A percentile compares a stretch with the other conserved stretches of the same genome.
phyloP scores from a whole-genome alignment of 768 basidiomycete genomes.

The Suillus brevipes region DNA sequence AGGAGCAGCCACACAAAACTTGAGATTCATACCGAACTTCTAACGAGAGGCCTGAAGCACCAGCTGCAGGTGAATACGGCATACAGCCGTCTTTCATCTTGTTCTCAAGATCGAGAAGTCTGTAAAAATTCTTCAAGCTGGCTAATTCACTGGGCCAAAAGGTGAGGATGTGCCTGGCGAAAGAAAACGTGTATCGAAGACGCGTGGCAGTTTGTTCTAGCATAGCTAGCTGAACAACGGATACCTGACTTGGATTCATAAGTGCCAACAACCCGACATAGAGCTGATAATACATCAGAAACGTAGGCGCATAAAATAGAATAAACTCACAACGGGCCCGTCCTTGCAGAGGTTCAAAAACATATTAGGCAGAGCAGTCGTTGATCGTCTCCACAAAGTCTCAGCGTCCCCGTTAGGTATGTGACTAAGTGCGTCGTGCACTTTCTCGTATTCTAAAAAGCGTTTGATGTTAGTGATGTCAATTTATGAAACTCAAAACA shows the following conservation, averaged over 20 bases:
- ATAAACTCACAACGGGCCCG: slow-evolving; percentile 16
- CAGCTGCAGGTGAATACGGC: slow-evolving; percentile 24
- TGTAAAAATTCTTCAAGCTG: slow-evolving; percentile 26
- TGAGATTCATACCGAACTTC: slow-evolving; percentile 19
- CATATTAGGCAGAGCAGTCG: slow-evolving; percentile 10
- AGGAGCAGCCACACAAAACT: background rate
- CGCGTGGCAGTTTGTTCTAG: slow-evolving; percentile 27
- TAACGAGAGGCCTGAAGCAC: slow-evolving; percentile 16
- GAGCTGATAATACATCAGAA: slow-evolving; percentile 15
- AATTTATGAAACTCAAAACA: background rate
- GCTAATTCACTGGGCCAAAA: slow-evolving; percentile 19
- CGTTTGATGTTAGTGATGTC: background rate
- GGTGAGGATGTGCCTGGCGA: background rate
- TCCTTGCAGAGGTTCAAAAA: slow-evolving; percentile 18
- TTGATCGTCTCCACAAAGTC: slow-evolving; percentile 10
- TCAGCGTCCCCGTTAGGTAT: slow-evolving; percentile 17
- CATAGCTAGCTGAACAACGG: slow-evolving; percentile 33
- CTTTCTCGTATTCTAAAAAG: slow-evolving; percentile 24
- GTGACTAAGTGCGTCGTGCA: slow-evolving; percentile 20
- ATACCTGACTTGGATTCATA: slow-evolving; percentile 24
- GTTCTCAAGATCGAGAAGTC: slow-evolving; percentile 19
- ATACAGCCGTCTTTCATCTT: slow-evolving; percentile 28
- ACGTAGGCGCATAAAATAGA: background rate
- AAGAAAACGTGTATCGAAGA: slow-evolving; percentile 24
- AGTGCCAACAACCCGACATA: slow-evolving; percentile 32